phyloP scores from a whole-genome alignment of 106 monocot genomes.

The Platanthera guangdongensis region DNA sequence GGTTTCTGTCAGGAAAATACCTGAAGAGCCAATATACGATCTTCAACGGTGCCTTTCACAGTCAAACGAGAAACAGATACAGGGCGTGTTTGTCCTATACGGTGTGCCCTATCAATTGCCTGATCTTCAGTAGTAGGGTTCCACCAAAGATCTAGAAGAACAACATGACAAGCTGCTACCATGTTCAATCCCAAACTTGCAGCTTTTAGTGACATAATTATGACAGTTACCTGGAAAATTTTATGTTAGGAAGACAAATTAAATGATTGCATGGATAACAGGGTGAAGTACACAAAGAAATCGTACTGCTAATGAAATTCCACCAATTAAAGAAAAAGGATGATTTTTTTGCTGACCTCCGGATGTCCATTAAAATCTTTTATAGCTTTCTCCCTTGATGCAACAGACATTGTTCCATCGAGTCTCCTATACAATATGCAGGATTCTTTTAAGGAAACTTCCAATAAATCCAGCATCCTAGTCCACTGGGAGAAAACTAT shows the following conservation, averaged over 20 bases:
- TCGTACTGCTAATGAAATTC: not conserved
- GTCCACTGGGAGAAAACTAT: conserved; percentile 98
- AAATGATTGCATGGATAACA: not conserved
- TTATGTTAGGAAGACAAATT: not conserved
- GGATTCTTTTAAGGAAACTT: conserved; percentile 51
- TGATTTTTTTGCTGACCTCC: conserved; percentile 36
- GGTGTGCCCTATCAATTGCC: conserved; percentile 91
- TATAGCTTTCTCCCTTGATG: conserved; percentile 77
- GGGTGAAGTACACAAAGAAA: not conserved
- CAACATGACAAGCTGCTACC: conserved; percentile 89
- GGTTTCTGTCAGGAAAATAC: conserved; percentile 16
- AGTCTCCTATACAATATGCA: conserved; percentile 67
- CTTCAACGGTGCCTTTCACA: conserved; percentile 76
- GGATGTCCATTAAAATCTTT: conserved; percentile 88
- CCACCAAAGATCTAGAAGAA: conserved; percentile 94
- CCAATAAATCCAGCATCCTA: conserved; percentile 87
- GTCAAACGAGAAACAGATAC: conserved; percentile 85
- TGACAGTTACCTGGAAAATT: conserved; percentile 61
- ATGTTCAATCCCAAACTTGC: conserved; percentile 92
- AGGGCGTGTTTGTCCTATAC: conserved; percentile 92
- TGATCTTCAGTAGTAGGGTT: conserved; percentile 98
- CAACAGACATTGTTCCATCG: conserved; percentile 89
- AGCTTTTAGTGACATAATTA: conserved; percentile 97
- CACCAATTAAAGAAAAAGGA: not conserved
- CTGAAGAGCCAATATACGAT: conserved; percentile 86